Evolutionary conservation across 768 basidiomycete genomes (phyloP), one percentile per base, ranked within the genome.

Genomic region (Dioszegia hungarica): DNA sequence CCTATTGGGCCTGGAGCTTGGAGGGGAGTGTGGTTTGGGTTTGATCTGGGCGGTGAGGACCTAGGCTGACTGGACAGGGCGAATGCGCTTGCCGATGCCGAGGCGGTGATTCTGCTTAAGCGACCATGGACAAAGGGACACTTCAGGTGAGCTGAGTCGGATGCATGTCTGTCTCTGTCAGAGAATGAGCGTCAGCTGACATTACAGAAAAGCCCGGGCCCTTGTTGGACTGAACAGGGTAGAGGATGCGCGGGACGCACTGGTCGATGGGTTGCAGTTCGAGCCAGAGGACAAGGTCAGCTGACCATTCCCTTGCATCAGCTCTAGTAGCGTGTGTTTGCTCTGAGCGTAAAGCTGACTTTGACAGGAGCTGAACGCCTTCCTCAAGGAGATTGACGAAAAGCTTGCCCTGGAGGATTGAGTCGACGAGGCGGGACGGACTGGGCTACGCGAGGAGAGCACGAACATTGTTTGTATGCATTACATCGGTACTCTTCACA

Each of bases 41-140:
- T n/a, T n/a, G n/a, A n/a, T n/a, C n/a, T n/a, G n/a, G n/a, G n/a
- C n/a, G n/a, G n/a, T n/a, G n/a, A n/a, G n/a, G n/a, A n/a, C n/a
- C n/a, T n/a, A 17, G 28, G 46, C 50, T 52, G 50, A 52, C 25
- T 5, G 6, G 22, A 14, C 41, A 73, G 74, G 74, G 47, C 67
- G 19, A 66, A 72, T 24, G 74, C 74, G 1, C 57, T 68, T 28
- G 67, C 75, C 2, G 95, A 99, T 70, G 92, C 95, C 0, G 92
- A 98, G 55, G 85, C 86, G 1, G 91, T 97, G 68, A 86, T 95
- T 38, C 77, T 83, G 61, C 78, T 95, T 49, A 88, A 90, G 68
- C 81, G 85, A 54, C 85, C 84, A 41, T 98, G 94, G 93, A 84
- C 88, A 67, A 99, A 98, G 72, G 95, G 92, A 0, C 89, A 97